Base-by-base conservation (phyloP, 306 rosid genomes). In the Gastrolobium villosum region DNA sequence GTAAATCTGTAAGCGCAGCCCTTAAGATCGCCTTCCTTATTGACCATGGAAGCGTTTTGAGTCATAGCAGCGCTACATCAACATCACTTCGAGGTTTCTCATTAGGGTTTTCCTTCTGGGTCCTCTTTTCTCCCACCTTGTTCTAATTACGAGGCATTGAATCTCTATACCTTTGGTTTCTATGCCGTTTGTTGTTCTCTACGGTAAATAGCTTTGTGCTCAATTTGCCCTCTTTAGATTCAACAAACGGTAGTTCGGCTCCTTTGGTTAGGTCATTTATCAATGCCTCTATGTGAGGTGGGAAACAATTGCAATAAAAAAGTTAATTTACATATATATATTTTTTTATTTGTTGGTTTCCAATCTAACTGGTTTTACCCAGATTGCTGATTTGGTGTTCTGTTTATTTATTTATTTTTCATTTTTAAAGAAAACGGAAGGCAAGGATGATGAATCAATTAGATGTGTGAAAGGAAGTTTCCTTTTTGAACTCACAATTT, bases 21-120 rank as follows among this genome's bases (percentile, higher is more conserved):
- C 95, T 90, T 92, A 85, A 88, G 94, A 90, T 90, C 89, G 91
- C 94, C 93, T 92, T 88, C 91, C 90, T 5, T 5, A 6, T 15
- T 45, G 13, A 14, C 81, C 35, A 78, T 89, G 97, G 91, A 92
- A 92, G 87, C 90, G 87, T 88, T 60, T 90, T 54, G 89, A 90
- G 97, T 85, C 97, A 88, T 87, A 79, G 88, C 93, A 9, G 85
- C 91, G 88, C 92, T 1, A 90, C 32, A 87, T 41, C 35, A 75
- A 87, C 30, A 45, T 4, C 30, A 45, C 3, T 0, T 66, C 20
- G 86, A 79, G 64, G 83, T 75, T 63, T 75, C 77, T 86, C 90
- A 3, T 61, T 73, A 82, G 97, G 97, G 93, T 88, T 92, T 78
- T 83, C 91, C 87, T 86, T 69, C 57, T 80, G 88, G 53, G 45